phyloP scores from a whole-genome alignment of 176 grass and related monocot genomes.

The Pharus latifolius region DNA sequence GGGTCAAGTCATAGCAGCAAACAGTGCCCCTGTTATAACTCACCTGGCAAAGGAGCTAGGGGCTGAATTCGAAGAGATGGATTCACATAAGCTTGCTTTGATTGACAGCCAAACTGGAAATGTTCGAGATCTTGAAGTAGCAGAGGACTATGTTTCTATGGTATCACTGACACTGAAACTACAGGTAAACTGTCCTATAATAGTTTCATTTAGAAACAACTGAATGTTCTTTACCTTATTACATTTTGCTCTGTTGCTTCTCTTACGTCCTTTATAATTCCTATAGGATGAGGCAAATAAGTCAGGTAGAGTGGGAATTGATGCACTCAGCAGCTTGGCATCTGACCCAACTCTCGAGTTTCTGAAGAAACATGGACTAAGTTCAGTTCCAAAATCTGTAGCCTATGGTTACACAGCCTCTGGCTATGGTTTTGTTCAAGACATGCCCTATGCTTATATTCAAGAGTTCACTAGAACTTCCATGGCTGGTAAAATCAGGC shows the following conservation, averaged over 20 bases:
- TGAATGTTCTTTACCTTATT: neutral
- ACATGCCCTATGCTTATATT: constrained; percentile 84
- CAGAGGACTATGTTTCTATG: constrained; percentile 69
- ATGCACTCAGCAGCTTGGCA: constrained; percentile 50
- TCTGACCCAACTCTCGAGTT: constrained; percentile 51
- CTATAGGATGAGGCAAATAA: constrained; percentile 54
- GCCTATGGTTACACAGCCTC: constrained; percentile 74
- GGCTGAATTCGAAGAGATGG: constrained; percentile 71
- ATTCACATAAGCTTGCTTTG: constrained; percentile 63
- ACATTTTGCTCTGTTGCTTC: neutral
- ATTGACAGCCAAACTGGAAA: constrained; percentile 54
- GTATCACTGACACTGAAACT: constrained; percentile 55
- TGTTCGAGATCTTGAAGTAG: constrained; percentile 56
- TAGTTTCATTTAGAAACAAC: neutral
- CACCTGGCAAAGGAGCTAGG: constrained; percentile 67
- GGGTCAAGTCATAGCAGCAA: constrained; percentile 80
- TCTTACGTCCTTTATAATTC: neutral
- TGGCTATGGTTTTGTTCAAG: constrained; percentile 75
- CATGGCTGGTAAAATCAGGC: constrained; percentile 69
- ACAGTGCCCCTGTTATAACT: constrained; percentile 67
- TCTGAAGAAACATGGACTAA: constrained; percentile 43
- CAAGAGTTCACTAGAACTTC: constrained; percentile 76
- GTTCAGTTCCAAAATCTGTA: constrained; percentile 68
- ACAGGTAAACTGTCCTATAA: constrained; percentile 28
- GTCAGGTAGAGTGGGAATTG: constrained; percentile 38